Base-by-base conservation (phyloP, 2,329 filamentous ascomycete genomes). In the Sporothrix globosa region DNA sequence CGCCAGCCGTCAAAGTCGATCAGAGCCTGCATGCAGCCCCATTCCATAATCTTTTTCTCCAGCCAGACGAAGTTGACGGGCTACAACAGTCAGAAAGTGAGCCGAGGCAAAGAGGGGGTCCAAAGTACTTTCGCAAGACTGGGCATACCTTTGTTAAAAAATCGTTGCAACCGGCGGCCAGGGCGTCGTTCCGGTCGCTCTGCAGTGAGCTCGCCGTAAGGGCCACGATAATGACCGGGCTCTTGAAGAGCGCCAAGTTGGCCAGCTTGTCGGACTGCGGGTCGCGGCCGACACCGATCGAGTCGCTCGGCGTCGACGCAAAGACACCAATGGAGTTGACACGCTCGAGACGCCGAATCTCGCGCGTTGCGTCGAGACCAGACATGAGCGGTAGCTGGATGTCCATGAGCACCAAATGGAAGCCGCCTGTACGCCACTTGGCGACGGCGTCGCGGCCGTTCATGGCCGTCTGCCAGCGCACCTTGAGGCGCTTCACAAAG, bases 1-100 rank as follows among this genome's bases (percentile, higher is more conserved):
- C 94, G 88, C 96, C 96, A 99, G 73, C 96, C 96, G 79, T 98
- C 95, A 78, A 96, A 98, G 82, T 99, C 96, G 77, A 99, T 98
- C 30, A 99, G 86, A 11, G 96, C 96, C 83, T 98, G 96, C 96
- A 99, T 99, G 83, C 96, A 98, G 70, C 96, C 96, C 96, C 96
- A 99, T 84, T 99, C 96, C 82, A 96, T 97, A 75, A 98, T 94
- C 80, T 99, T 99, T 71, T 95, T 89, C 79, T 97, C 93, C 34
- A 99, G 87, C 94, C 95, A 99, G 72, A 96, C 91, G 78, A 97
- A 97, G 79, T 97, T 97, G 75, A 99, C 95, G 24, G 96, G 96
- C 92, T 97, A 77, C 39, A 27, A 14, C 34, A 4, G 21, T 44
- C 24, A 54, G 48, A 19, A 21, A 4, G 34, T 34, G 30, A 39